These are phyloP conservation scores for Thinopyrum elongatum DNA, from an alignment of 176 grass and related monocot genomes.

Conservation along the genomic window DNA sequence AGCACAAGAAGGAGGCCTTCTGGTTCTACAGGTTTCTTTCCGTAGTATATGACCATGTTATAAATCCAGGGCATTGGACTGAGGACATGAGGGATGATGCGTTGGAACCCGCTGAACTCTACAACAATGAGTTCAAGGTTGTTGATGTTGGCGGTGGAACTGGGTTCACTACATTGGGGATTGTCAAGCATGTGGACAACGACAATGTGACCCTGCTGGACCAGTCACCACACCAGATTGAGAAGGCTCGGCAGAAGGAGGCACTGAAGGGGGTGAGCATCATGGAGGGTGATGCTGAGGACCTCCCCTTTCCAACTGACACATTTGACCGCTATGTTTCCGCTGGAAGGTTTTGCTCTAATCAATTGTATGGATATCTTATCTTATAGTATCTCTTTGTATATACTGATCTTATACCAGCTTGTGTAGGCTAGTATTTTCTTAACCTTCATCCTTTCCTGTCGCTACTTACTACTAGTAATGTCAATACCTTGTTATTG, in stretches of 20 bases:
- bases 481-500: not conserved
- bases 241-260: slow-evolving; percentile 15
- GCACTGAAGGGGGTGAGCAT: slow-evolving; percentile 6
- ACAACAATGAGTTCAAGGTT: slow-evolving; percentile 41
- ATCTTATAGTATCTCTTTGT: not conserved
- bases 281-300: slow-evolving; percentile 1
- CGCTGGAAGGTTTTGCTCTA: not conserved
- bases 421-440: not conserved
- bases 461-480: not conserved
- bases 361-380: not conserved
- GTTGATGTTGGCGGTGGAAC: slow-evolving; percentile 18
- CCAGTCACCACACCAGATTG: slow-evolving; percentile 15
- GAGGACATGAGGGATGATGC: slow-evolving; percentile 57
- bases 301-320: not conserved
- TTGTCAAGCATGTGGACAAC: slow-evolving; percentile 9
- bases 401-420: not conserved
- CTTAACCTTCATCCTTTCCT: not conserved
- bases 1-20: slow-evolving; percentile 85
- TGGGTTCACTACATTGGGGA: slow-evolving; percentile 12
- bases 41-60: slow-evolving; percentile 69
- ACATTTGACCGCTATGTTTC: slow-evolving; percentile 13
- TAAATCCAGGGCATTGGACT: slow-evolving; percentile 51
- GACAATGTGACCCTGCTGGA: slow-evolving; percentile 7
- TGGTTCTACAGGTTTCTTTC: slow-evolving; percentile 82
- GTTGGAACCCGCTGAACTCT: slow-evolving; percentile 54